A percentile compares a stretch with the other conserved stretches of the same genome.
Evolutionary conservation across 352 stramenopile genomes (phyloP).

Genomic region (Phytophthora cactorum): DNA sequence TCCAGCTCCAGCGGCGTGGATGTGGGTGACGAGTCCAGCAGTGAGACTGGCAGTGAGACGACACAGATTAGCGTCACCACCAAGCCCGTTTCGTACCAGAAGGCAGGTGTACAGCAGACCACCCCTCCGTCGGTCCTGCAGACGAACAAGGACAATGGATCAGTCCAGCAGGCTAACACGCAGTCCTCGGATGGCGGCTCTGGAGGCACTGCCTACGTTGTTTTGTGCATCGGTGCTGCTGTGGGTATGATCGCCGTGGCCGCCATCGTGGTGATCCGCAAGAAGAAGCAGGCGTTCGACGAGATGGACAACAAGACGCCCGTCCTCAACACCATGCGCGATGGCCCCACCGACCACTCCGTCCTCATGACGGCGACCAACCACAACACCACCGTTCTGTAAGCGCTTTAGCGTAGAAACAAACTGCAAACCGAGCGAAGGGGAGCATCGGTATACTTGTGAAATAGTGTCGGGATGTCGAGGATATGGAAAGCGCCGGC

Average conservation of each 20-base stretch:
- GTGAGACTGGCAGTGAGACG: conserved; percentile 2
- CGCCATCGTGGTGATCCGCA: conserved; percentile 55
- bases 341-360: conserved; percentile 22
- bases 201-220: conserved; percentile 18
- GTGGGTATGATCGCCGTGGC: conserved; percentile 44
- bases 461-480: conserved; percentile 20
- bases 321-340: conserved; percentile 24
- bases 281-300: conserved; percentile 66
- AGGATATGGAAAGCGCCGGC: not conserved
- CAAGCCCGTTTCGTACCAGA: conserved; percentile 19
- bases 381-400: conserved; percentile 49
- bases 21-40: conserved; percentile 25
- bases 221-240: conserved; percentile 26
- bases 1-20: conserved; percentile 23
- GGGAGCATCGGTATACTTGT: conserved; percentile 9
- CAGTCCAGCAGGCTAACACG: conserved; percentile 38
- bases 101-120: conserved; percentile 14
- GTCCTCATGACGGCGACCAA: conserved; percentile 63
- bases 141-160: conserved; percentile 20
- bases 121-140: conserved; percentile 14
- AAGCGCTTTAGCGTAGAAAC: conserved; percentile 20
- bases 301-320: conserved; percentile 67
- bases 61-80: conserved; percentile 7
- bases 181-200: conserved; percentile 15
- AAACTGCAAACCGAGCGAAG: not conserved